Base-by-base conservation (phyloP, 306 rosid genomes). In the Cucurbita argyrosperma region DNA sequence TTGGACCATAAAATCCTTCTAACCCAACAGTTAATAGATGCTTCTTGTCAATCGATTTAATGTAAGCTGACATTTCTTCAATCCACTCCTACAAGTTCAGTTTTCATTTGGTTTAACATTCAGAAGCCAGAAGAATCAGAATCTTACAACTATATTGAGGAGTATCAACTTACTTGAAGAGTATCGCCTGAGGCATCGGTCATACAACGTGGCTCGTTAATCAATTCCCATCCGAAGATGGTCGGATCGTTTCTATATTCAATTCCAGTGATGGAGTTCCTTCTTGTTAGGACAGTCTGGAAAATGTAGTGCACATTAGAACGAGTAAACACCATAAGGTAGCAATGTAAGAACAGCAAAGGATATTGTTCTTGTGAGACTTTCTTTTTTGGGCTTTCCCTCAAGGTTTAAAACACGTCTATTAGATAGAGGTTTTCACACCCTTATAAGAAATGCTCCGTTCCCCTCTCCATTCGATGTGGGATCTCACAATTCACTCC, bases 1-100 rank as follows among this genome's bases (percentile, higher is more conserved):
- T 82, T 10, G 99, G 99, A 79, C 99, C 97, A 72, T 94, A 94
- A 83, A 94, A 94, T 45, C 99, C 99, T 87, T 94, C 99, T 5
- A 88, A 86, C 51, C 99, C 99, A 15, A 94, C 79, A 6, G 99
- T 94, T 80, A 91, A 70, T 64, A 94, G 81, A 86, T 94, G 99
- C 40, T 84, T 92, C 90, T 89, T 91, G 95, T 94, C 99, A 21
- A 94, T 86, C 67, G 87, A 76, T 87, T 94, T 94, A 74, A 89
- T 84, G 59, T 84, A 91, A 76, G 86, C 74, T 46, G 99, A 82
- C 99, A 94, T 94, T 87, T 94, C 99, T 84, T 89, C 97, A 46
- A 94, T 84, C 99, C 99, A 94, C 10, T 83, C 96, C 99, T 94
- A 87, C 79, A 83, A 67, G 35, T 13, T 68, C 42, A 23, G 38